A percentile compares a stretch with the other conserved stretches of the same genome.
Evolutionary conservation across 1,284 basidiomycete species (phyloP).

Genomic region (Cronartium ribicola): DNA sequence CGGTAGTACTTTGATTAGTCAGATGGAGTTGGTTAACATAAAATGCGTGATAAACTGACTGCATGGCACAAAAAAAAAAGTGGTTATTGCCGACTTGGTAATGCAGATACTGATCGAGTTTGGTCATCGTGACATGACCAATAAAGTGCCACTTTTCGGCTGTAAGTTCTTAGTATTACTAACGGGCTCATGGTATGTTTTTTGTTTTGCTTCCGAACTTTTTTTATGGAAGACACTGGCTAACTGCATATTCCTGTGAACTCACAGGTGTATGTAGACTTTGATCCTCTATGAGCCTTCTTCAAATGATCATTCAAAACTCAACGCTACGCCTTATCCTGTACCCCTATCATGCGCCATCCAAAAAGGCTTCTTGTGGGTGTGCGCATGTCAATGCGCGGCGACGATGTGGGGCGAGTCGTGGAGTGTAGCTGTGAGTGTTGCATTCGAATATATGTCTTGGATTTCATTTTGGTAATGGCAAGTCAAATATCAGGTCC

Average conservation of each 20-base stretch:
- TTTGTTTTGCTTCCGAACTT: background rate
- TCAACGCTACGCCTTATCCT: background rate
- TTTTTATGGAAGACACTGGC: background rate
- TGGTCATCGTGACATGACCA: conserved; percentile 22
- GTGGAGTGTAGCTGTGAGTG: background rate
- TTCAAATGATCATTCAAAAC: background rate
- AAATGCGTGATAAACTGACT: background rate
- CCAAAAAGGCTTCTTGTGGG: conserved; percentile 27
- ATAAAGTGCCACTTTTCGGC: conserved; percentile 26
- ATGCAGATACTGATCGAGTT: conserved; percentile 17
- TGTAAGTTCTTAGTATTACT: conserved; percentile 37
- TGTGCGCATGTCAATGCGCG: conserved; percentile 29
- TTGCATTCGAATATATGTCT: background rate
- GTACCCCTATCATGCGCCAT: background rate
- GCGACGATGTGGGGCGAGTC: conserved; percentile 13
- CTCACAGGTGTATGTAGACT: background rate
- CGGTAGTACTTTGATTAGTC: background rate
- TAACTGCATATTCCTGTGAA: background rate
- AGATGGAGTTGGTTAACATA: background rate
- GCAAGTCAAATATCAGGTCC: background rate
- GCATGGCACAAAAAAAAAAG: background rate
- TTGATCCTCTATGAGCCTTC: background rate
- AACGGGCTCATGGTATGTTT: conserved; percentile 22
- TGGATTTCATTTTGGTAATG: too few species aligned
- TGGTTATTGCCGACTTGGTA: conserved; percentile 27